Evolutionary conservation across 129 eudicot species (phyloP).

Genomic region (Centrapalus pauciflorus): DNA sequence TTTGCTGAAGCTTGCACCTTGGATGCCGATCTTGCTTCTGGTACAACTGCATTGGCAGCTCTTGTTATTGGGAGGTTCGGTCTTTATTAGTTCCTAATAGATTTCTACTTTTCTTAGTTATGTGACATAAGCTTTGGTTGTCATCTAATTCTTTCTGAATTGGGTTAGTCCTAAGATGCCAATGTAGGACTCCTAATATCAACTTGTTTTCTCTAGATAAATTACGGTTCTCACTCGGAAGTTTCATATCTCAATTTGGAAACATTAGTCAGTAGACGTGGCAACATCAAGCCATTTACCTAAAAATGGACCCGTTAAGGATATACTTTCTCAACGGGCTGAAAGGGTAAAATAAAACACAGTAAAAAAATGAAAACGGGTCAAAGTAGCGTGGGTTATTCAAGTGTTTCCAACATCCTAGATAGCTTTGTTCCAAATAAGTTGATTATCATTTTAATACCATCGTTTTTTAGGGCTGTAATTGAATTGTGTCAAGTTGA

Average conservation of each 20-base stretch:
- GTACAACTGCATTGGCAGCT: conserved; percentile 95
- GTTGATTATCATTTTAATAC: too few species aligned
- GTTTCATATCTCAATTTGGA: too few species aligned
- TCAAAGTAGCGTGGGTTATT: too few species aligned
- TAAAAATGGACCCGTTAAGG: too few species aligned
- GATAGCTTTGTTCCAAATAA: too few species aligned
- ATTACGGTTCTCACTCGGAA: neutral
- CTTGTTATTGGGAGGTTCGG: conserved; percentile 83
- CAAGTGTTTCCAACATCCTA: too few species aligned
- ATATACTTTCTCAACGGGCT: neutral
- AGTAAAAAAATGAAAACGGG: too few species aligned
- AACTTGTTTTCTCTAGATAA: neutral
- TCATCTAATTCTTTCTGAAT: neutral
- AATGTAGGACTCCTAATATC: neutral
- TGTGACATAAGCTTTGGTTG: neutral
- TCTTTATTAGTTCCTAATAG: neutral
- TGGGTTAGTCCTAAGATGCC: neutral
- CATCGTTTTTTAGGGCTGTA: too few species aligned
- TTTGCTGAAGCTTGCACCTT: conserved; percentile 89
- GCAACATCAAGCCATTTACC: neutral
- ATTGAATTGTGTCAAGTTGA: too few species aligned
- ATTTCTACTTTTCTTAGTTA: neutral
- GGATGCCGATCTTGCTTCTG: conserved; percentile 88
- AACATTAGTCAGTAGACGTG: neutral
- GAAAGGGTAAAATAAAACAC: neutral